Evolutionary conservation across 1,139 yeast species (phyloP), one percentile per base, ranked within the genome.

Genomic region (Nakaseomyces bracarensis): DNA sequence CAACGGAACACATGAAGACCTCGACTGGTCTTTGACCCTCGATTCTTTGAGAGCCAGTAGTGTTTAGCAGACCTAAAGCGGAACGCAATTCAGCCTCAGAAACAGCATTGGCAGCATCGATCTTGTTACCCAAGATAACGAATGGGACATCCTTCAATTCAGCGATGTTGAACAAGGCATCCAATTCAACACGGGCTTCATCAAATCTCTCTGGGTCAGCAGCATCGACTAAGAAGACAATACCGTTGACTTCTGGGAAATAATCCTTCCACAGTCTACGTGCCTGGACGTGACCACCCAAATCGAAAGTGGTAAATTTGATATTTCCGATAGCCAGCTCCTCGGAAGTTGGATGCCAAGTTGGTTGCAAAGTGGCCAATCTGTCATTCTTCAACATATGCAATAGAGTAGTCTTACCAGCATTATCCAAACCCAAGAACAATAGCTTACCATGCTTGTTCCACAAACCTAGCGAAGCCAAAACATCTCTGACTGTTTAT

Each of bases 261-360:
- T 91, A 91, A 65, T 91, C 97, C 65, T 87, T 89, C 99, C 99
- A 91, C 62, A 91, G 79, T 69, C 98, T 86, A 71, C 99, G 89
- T 39, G 98, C 98, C 69, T 89, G 96, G 64, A 77, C 82, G 71
- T 91, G 98, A 35, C 99, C 99, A 66, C 99, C 99, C 58, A 91
- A 75, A 67, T 91, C 99, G 58, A 91, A 91, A 33, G 98, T 93
- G 48, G 99, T 91, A 74, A 91, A 91, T 66, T 91, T 82, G 50
- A 91, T 95, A 53, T 84, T 82, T 51, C 97, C 98, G 58, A 91
- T 91, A 47, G 97, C 93, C 57, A 91, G 76, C 65, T 91, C 99
- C 68, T 91, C 99, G 19, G 96, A 86, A 27, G 98, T 86, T 56
- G 99, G 99, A 66, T 91, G 99, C 67, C 91, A 79, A 23, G 99